Conservation (phyloP, 2,329 filamentous ascomycete species). For the Setomelanomma holmii region DNA sequence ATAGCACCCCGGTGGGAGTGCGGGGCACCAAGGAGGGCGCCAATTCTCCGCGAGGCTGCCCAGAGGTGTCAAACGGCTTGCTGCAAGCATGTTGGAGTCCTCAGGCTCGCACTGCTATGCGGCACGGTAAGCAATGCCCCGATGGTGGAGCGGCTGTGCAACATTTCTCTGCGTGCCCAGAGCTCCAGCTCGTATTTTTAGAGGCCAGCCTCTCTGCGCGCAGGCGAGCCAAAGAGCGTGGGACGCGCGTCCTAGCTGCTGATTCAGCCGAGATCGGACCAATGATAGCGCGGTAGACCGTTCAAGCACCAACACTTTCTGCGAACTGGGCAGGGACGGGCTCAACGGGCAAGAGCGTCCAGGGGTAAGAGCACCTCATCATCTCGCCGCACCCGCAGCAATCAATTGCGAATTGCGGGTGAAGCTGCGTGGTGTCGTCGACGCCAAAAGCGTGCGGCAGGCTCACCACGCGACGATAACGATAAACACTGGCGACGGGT, state of each 20-base stretch:
- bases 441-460: not conserved
- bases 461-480: not conserved
- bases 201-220: not conserved
- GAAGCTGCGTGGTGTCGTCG: not conserved
- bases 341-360: slow-evolving; percentile 11
- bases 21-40: not conserved
- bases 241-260: slow-evolving; percentile 3
- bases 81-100: not conserved
- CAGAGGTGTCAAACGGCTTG: not conserved
- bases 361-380: slow-evolving; percentile 9
- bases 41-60: not conserved
- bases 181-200: slow-evolving; percentile 1
- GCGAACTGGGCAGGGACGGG: slow-evolving; percentile 19
- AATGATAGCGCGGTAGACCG: slow-evolving; percentile 6
- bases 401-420: not conserved
- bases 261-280: slow-evolving; percentile 10
- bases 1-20: not conserved
- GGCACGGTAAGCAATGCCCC: not conserved
- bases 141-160: not conserved
- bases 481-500: not conserved
- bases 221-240: slow-evolving; percentile 7
- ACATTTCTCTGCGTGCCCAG: not conserved
- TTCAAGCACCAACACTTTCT: not conserved
- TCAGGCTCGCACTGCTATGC: not conserved
- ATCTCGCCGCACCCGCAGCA: not conserved